Base-by-base conservation (phyloP, 2,329 filamentous ascomycete genomes). In the Waltergamsia citrina region DNA sequence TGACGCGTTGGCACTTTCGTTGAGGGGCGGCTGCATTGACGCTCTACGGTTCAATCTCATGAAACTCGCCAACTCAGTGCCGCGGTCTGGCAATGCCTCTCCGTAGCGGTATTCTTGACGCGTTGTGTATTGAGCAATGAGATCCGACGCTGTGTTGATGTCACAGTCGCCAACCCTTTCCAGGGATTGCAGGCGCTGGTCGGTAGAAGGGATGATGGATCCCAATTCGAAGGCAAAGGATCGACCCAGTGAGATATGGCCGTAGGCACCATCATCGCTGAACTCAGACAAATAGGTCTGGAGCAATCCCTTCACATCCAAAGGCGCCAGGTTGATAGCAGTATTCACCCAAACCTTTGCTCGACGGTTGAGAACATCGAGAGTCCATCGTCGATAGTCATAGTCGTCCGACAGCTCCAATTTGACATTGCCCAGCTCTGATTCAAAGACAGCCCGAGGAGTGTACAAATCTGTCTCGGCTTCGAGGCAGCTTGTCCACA, bases 241-340 rank as follows among this genome's bases (percentile, higher is more conserved):
- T 38, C 93, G 74, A 9, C 92, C 93, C 12, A 98, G 69, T 1
- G 88, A 90, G 40, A 96, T 78, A 54, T 95, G 87, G 0, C 88
- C 92, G 50, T 94, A 94, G 2, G 80, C 78, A 32, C 84, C 85
- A 43, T 94, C 85, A 44, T 96, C 88, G 40, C 93, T 83, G 46
- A 88, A 94, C 45, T 94, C 88, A 1, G 93, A 95, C 12, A 98
- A 69, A 52, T 98, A 96, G 0, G 92, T 96, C 60, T 94, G 92
- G 28, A 99, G 68, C 15, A 98, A 68, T 1, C 93, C 92, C 59
- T 98, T 98, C 39, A 96, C 78, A 56, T 98, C 90, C 17, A 94
- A 67, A 6, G 92, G 90, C 3, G 93, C 87, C 31, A 94, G 73
- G 44, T 84, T 81, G 46, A 96, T 78, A 7, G 85, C 84, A 21